A percentile compares a stretch with the other conserved stretches of the same genome.
Conservation (phyloP, 2,329 filamentous ascomycete genomes). For the Fusarium incarnatum region DNA sequence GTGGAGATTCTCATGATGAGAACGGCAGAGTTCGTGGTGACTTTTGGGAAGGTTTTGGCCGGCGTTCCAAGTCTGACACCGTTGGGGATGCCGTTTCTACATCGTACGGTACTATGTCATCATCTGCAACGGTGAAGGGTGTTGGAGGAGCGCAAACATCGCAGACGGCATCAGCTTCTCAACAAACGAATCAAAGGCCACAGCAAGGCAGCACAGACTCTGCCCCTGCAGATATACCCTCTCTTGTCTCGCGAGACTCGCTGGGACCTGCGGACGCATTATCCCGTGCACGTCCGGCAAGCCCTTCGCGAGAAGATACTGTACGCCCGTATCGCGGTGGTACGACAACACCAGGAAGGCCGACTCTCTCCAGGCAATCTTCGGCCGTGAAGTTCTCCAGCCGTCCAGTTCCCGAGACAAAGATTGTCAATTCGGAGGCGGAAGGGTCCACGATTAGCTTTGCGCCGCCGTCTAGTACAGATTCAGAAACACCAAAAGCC, state of each 20-base stretch:
- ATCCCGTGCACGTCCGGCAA: slow-evolving; percentile 41
- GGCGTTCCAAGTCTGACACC: slow-evolving; percentile 24
- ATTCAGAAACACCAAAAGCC: slow-evolving; percentile 45
- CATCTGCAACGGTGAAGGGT: slow-evolving; percentile 40
- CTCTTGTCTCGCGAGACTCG: slow-evolving; percentile 32
- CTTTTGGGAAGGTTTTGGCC: slow-evolving; percentile 30
- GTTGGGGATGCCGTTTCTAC: slow-evolving; percentile 22
- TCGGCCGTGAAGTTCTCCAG: slow-evolving; percentile 75
- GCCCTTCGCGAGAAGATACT: slow-evolving; percentile 41
- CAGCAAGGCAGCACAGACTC: slow-evolving; percentile 8
- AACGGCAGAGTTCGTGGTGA: slow-evolving; percentile 24
- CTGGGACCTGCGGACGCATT: slow-evolving; percentile 11
- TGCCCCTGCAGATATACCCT: slow-evolving; percentile 42
- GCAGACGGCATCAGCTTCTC: slow-evolving; percentile 17
- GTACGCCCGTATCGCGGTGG: slow-evolving; percentile 40
- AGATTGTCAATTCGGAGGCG: slow-evolving; percentile 70
- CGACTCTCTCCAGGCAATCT: slow-evolving; percentile 63
- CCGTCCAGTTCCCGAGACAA: slow-evolving; percentile 76
- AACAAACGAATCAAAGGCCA: not conserved
- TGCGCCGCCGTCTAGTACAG: slow-evolving; percentile 52
- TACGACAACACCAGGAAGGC: slow-evolving; percentile 52
- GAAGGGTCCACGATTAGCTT: slow-evolving; percentile 76
- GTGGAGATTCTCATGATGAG: slow-evolving; percentile 11
- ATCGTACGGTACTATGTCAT: slow-evolving; percentile 52
- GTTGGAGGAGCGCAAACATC: slow-evolving; percentile 14